Base-by-base conservation (phyloP, 2,329 filamentous ascomycete genomes). In the Alternaria triticimaculans region DNA sequence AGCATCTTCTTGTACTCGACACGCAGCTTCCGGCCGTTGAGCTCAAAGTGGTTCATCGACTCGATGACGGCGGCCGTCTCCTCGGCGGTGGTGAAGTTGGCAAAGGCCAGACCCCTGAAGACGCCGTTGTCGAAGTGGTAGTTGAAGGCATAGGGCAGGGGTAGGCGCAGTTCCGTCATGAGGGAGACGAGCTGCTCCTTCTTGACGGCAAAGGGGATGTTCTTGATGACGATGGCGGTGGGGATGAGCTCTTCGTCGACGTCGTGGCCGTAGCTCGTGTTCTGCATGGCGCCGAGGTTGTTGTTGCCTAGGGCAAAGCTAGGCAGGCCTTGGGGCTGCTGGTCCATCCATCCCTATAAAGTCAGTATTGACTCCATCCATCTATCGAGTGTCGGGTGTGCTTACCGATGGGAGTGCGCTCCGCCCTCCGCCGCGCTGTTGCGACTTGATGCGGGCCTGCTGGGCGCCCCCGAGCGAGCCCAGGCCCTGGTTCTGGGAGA, bases 1-100 rank as follows among this genome's bases (percentile, higher is more conserved):
- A 99, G 87, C 96, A 99, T 98, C 84, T 98, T 98, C 86, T 99
- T 99, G 84, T 98, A 99, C 81, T 99, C 96, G 25, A 99, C 96
- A 53, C 96, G 88, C 70, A 99, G 84, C 83, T 98, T 98, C 65
- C 96, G 88, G 49, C 96, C 96, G 78, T 97, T 94, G 9, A 99
- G 88, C 76, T 98, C 96, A 80, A 97, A 92, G 72, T 97, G 94
- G 77, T 99, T 99, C 87, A 99, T 91, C 56, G 91, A 87, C 62
- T 97, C 92, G 66, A 99, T 99, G 54, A 98, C 96, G 54, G 91
- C 87, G 12, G 92, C 91, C 0, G 96, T 99, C 80, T 99, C 96
- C 69, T 97, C 92, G 1, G 96, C 89, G 15, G 93, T 97, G 37
- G 96, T 97, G 80, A 98, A 99, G 82, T 99, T 99, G 77, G 96